Evolutionary conservation across 345 rosid species (phyloP).

Genomic region (Lepidium sativum): DNA sequence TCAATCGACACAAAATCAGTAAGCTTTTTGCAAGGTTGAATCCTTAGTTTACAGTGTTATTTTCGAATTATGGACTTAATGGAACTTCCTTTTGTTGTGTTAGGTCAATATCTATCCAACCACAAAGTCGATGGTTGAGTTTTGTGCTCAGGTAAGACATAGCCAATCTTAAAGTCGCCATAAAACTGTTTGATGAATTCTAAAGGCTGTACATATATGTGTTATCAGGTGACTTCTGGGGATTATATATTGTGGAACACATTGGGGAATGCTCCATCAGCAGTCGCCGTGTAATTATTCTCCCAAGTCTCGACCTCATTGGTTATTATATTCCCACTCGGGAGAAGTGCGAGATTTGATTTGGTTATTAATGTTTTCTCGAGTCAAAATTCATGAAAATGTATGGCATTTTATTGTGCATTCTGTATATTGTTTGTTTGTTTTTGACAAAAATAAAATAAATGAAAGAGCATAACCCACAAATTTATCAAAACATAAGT

Average conservation of each 20-base stretch:
- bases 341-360: neutral
- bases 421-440: too few relatives aligned
- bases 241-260: slow-evolving; percentile 96
- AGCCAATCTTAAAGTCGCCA: neutral
- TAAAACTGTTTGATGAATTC: neutral
- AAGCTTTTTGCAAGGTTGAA: slow-evolving; percentile 20
- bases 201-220: neutral
- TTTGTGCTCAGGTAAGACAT: slow-evolving; percentile 59
- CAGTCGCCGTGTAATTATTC: slow-evolving; percentile 20
- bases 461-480: too few relatives aligned
- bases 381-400: neutral
- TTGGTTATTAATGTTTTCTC: neutral
- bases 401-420: neutral
- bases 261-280: slow-evolving; percentile 78
- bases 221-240: slow-evolving; percentile 61
- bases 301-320: neutral
- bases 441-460: too few relatives aligned
- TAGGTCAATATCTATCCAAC: slow-evolving; percentile 86
- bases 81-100: neutral
- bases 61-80: neutral
- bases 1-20: slow-evolving; percentile 82
- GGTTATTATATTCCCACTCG: neutral
- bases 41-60: neutral
- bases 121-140: slow-evolving; percentile 76
- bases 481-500: too few relatives aligned